Percentiles rank a stretch among this genome's conserved stretches.
Conservation (phyloP, 352 stramenopile species). For the Globisporangium okanoganense region DNA sequence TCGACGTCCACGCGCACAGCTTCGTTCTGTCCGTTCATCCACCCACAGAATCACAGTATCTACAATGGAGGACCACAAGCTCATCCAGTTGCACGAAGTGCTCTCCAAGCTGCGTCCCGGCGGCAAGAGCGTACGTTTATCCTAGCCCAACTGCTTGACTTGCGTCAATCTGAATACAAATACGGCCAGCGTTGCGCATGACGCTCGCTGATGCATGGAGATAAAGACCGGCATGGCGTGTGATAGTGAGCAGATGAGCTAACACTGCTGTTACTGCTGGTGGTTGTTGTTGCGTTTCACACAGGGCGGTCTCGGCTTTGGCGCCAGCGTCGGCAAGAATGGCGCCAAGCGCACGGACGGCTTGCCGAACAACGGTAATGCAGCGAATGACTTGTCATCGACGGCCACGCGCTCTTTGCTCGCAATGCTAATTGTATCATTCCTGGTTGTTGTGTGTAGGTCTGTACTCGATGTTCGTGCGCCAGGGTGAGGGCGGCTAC, state of each 20-base stretch:
- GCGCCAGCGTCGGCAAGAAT: conserved; percentile 41
- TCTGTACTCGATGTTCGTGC: conserved; percentile 85
- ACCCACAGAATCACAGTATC: conserved; percentile 8
- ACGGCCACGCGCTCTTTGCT: not conserved
- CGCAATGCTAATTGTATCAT: not conserved
- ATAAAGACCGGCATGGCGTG: not conserved
- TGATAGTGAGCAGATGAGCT: not conserved
- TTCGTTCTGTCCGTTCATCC: not conserved
- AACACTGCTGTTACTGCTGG: conserved; percentile 4
- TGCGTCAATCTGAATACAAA: conserved; percentile 5
- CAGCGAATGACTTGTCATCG: not conserved
- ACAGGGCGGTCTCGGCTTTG: conserved; percentile 72
- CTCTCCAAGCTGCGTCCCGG: conserved; percentile 79
- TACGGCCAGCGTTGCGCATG: not conserved
- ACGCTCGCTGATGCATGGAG: not conserved
- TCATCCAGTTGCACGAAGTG: conserved; percentile 82
- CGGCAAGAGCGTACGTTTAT: conserved; percentile 59
- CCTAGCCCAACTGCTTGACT: conserved; percentile 1
- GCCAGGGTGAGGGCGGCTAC: conserved; percentile 68
- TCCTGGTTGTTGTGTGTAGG: conserved; percentile 15
- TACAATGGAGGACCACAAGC: conserved; percentile 82
- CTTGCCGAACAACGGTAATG: conserved; percentile 61
- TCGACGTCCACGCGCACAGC: not conserved
- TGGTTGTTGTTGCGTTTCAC: not conserved
- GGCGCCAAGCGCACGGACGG: conserved; percentile 64